phyloP scores from a whole-genome alignment of 2,329 filamentous ascomycete genomes.

The Colletotrichum sansevieriae region DNA sequence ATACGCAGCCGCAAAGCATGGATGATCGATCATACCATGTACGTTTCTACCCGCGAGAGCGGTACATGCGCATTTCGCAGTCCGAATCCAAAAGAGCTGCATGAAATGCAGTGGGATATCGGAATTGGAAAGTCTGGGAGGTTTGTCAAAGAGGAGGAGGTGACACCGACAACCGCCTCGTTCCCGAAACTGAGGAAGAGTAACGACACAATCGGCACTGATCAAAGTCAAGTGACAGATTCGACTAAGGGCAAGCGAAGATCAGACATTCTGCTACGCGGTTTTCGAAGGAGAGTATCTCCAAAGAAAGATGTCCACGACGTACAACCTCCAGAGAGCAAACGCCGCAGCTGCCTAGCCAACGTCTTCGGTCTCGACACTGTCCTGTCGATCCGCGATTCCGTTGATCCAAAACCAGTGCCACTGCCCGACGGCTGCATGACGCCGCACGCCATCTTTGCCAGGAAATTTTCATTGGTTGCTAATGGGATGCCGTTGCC shows the following conservation, averaged over 20 bases:
- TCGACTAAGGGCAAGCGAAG: not conserved
- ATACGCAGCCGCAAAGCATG: slow-evolving; percentile 56
- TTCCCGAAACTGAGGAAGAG: slow-evolving; percentile 41
- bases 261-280: not conserved
- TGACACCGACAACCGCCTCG: slow-evolving; percentile 42
- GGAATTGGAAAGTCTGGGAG: slow-evolving; percentile 48
- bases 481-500: slow-evolving; percentile 50
- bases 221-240: not conserved
- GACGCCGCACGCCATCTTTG: slow-evolving; percentile 60
- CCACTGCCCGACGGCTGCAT: slow-evolving; percentile 52
- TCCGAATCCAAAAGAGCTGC: slow-evolving; percentile 55
- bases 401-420: slow-evolving; percentile 37
- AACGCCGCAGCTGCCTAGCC: slow-evolving; percentile 26
- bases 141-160: slow-evolving; percentile 52
- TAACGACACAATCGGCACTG: slow-evolving; percentile 19
- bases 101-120: slow-evolving; percentile 56
- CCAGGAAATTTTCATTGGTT: slow-evolving; percentile 56
- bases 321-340: slow-evolving; percentile 2
- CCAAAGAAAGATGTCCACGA: not conserved
- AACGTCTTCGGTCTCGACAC: slow-evolving; percentile 34
- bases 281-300: slow-evolving; percentile 7
- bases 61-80: slow-evolving; percentile 55
- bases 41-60: slow-evolving; percentile 53
- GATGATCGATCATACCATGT: slow-evolving; percentile 59
- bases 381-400: slow-evolving; percentile 27